Evolutionary conservation across 1,139 yeast species (phyloP).

Genomic region (Pichia sp.): DNA sequence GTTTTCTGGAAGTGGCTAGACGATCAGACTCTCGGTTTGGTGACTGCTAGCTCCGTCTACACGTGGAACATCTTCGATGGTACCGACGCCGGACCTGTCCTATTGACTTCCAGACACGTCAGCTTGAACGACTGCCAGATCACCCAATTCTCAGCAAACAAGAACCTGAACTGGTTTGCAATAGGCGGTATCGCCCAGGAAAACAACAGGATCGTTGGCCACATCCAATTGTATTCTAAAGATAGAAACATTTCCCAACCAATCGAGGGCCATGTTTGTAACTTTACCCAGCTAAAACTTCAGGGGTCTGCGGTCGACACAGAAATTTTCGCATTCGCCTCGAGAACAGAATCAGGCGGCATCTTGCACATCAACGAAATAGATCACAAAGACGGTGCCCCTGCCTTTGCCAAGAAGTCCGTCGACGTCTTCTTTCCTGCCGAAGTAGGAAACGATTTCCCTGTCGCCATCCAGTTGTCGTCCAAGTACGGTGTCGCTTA

Average conservation of each 20-base stretch:
- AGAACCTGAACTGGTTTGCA: conserved; percentile 87
- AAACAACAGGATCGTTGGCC: conserved; percentile 93
- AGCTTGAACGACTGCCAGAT: conserved; percentile 79
- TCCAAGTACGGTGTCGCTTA: conserved; percentile 82
- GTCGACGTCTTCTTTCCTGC: conserved; percentile 96
- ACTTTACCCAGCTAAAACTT: conserved; percentile 71
- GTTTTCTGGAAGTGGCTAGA: conserved; percentile 95
- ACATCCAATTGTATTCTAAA: conserved; percentile 85
- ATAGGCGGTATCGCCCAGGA: conserved; percentile 94
- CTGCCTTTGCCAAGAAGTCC: conserved; percentile 82
- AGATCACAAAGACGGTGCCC: conserved; percentile 83
- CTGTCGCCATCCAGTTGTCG: conserved; percentile 86
- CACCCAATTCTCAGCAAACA: conserved; percentile 83
- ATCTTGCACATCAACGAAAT: conserved; percentile 91
- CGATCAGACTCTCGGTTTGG: conserved; percentile 70
- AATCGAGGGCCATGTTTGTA: conserved; percentile 95
- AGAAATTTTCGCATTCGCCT: conserved; percentile 82
- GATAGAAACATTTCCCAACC: conserved; percentile 92
- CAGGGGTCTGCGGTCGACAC: conserved; percentile 75
- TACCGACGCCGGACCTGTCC: conserved; percentile 69
- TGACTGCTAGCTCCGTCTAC: conserved; percentile 71
- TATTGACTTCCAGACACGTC: conserved; percentile 80
- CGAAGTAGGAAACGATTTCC: conserved; percentile 95
- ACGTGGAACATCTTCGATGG: conserved; percentile 87
- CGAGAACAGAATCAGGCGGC: conserved; percentile 80